phyloP scores from a whole-genome alignment of 2,329 filamentous ascomycete species.

The Shiraia bambusicola region DNA sequence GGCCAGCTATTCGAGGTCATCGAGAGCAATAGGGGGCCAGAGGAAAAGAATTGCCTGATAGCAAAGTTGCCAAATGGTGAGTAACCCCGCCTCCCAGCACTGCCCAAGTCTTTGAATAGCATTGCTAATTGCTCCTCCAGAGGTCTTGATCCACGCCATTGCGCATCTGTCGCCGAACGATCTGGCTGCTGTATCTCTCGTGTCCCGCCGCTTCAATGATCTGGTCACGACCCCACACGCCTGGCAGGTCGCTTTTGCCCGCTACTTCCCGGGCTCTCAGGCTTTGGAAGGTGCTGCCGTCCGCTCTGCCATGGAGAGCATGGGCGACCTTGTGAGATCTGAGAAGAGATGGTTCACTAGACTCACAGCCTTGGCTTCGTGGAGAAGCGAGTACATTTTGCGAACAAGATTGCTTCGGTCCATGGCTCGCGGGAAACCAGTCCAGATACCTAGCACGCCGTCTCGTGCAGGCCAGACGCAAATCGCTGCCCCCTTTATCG shows the following conservation, averaged over 20 bases:
- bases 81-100: slow-evolving; percentile 17
- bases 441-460: slow-evolving; percentile 56
- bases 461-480: slow-evolving; percentile 59
- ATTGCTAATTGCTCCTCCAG: slow-evolving; percentile 50
- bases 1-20: slow-evolving; percentile 56
- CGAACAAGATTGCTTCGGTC: slow-evolving; percentile 80
- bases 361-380: slow-evolving; percentile 81
- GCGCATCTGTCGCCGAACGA: slow-evolving; percentile 87
- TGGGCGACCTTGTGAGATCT: slow-evolving; percentile 57
- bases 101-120: no score
- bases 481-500: slow-evolving; percentile 72
- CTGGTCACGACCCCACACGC: slow-evolving; percentile 89
- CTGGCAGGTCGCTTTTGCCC: slow-evolving; percentile 89
- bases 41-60: slow-evolving; percentile 52
- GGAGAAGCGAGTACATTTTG: slow-evolving; percentile 93
- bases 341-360: slow-evolving; percentile 80
- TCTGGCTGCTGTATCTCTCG: slow-evolving; percentile 76
- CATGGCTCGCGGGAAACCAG: slow-evolving; percentile 77
- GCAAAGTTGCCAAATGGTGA: slow-evolving; percentile 78
- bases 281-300: slow-evolving; percentile 48
- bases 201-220: slow-evolving; percentile 83
- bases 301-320: slow-evolving; percentile 48
- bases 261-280: slow-evolving; percentile 80
- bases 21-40: slow-evolving; percentile 48
- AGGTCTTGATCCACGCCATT: slow-evolving; percentile 87